A percentile compares a stretch with the other conserved stretches of the same genome.
Conservation (phyloP, 768 basidiomycete genomes). For the Lentinula edodes region DNA sequence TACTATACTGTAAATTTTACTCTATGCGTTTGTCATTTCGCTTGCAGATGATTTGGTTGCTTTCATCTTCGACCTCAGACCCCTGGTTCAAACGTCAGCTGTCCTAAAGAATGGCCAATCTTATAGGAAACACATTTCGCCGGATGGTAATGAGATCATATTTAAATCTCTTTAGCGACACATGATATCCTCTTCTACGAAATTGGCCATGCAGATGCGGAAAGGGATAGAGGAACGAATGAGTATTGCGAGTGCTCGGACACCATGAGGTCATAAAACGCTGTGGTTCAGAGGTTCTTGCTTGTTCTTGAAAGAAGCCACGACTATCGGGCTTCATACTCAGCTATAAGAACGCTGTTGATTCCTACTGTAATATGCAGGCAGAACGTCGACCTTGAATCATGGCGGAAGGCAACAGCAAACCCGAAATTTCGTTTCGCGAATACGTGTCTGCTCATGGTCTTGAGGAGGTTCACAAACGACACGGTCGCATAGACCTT, state of each 20-base stretch:
- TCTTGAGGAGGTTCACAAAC: not conserved
- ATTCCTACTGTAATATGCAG: not conserved
- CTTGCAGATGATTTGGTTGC: no score
- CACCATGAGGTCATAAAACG: not conserved
- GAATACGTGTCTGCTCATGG: not conserved
- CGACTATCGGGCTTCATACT: not conserved
- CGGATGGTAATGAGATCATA: no score
- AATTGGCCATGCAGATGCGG: not conserved
- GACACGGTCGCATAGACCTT: not conserved
- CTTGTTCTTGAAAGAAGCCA: not conserved
- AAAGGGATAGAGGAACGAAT: no score
- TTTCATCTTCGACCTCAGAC: no score
- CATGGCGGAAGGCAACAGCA: not conserved
- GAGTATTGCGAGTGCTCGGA: not conserved
- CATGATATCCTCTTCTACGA: not conserved
- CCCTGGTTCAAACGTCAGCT: no score
- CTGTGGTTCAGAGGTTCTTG: not conserved
- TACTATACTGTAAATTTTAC: not conserved
- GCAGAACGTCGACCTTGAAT: not conserved
- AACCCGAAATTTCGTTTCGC: not conserved
- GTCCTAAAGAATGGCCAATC: no score
- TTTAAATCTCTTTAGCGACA: no score
- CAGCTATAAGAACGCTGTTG: not conserved
- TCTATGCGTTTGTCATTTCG: not conserved
- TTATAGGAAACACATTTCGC: no score